Evolutionary conservation across 305 asterid genomes (phyloP).

Genomic region (Fraxinus ornus): DNA sequence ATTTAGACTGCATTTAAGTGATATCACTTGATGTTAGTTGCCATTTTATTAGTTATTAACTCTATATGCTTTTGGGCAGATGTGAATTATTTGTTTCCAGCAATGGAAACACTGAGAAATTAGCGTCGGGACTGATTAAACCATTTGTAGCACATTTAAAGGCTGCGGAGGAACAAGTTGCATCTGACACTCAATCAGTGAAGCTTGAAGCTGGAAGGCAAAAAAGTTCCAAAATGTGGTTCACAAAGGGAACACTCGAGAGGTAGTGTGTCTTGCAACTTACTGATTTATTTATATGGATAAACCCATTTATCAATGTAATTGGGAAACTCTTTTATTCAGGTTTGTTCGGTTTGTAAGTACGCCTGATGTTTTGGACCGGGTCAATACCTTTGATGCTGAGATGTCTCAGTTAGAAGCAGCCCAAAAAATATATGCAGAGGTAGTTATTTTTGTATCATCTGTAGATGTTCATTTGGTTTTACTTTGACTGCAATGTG

Average conservation of each 20-base stretch:
- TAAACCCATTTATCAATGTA: constrained; percentile 16
- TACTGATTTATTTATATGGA: constrained; percentile 7
- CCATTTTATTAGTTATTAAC: constrained; percentile 10
- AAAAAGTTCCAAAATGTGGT: constrained; percentile 69
- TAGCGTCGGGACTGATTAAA: constrained; percentile 90
- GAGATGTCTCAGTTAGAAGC: constrained; percentile 96
- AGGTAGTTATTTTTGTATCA: constrained; percentile 40
- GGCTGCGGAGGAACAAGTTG: constrained; percentile 76
- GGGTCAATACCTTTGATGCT: constrained; percentile 65
- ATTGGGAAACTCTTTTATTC: constrained; percentile 19
- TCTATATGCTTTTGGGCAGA: constrained; percentile 44
- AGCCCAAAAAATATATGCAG: constrained; percentile 77
- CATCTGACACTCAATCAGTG: constrained; percentile 63
- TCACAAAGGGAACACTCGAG: constrained; percentile 96
- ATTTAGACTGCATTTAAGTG: constrained; percentile 16
- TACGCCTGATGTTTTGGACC: constrained; percentile 86
- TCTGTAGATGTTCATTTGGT: constrained; percentile 10
- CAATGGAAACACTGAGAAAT: constrained; percentile 70
- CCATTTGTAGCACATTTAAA: constrained; percentile 79
- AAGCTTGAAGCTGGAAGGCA: constrained; percentile 71
- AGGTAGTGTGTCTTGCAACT: constrained; percentile 47
- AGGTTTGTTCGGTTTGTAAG: constrained; percentile 95
- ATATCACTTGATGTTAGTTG: constrained; percentile 12
- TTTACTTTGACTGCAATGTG: constrained; percentile 9
- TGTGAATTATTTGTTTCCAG: constrained; percentile 82